Evolutionary conservation across 768 basidiomycete species (phyloP).

Genomic region (Psilocybe cubensis): DNA sequence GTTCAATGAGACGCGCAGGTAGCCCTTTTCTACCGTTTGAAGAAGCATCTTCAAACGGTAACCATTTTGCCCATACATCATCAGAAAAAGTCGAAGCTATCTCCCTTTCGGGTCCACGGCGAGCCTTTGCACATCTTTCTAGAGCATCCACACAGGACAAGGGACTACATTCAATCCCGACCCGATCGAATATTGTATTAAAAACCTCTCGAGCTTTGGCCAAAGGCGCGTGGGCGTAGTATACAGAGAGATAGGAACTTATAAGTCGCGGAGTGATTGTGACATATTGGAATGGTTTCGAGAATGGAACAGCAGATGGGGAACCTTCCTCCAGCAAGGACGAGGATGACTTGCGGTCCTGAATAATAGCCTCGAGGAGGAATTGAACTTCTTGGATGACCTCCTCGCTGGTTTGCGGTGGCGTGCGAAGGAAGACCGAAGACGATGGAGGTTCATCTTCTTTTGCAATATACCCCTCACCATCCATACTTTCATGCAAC

Average conservation of each 20-base stretch:
- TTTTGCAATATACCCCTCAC: conserved; percentile 1
- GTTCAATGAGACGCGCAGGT: conserved; percentile 62
- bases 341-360: conserved; percentile 34
- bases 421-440: conserved; percentile 53
- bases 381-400: conserved; percentile 68
- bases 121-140: conserved; percentile 58
- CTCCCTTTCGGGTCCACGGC: conserved; percentile 48
- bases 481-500: background rate
- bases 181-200: conserved; percentile 47
- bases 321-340: background rate
- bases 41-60: conserved; percentile 43
- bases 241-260: conserved; percentile 82
- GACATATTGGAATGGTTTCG: conserved; percentile 58
- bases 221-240: conserved; percentile 59
- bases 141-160: conserved; percentile 67
- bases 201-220: conserved; percentile 53
- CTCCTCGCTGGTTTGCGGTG: conserved; percentile 75
- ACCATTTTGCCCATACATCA: conserved; percentile 72
- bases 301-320: conserved; percentile 9
- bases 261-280: conserved; percentile 62
- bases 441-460: conserved; percentile 22
- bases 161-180: conserved; percentile 49
- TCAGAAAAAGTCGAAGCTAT: conserved; percentile 56
- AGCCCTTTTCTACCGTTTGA: conserved; percentile 30
- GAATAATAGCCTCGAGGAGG: conserved; percentile 66